Conservation (phyloP, 2,329 filamentous ascomycete species). For the Penicillium brevicompactum region DNA sequence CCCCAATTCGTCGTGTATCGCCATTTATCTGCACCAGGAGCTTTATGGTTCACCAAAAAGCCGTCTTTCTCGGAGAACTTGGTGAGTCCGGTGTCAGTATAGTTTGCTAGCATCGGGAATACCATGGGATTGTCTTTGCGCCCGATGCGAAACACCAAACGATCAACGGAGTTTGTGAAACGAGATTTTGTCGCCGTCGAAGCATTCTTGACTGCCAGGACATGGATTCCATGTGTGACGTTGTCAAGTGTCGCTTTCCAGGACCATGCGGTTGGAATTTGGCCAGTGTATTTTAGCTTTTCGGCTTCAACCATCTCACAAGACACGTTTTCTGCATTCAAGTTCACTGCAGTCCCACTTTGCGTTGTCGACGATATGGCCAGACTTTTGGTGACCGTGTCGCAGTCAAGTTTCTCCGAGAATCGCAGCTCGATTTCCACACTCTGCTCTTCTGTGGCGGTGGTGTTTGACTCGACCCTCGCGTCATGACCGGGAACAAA, state of each 20-base stretch:
- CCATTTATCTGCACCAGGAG: conserved; percentile 63
- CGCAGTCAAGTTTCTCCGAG: conserved; percentile 62
- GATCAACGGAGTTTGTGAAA: conserved; percentile 57
- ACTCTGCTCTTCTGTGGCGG: conserved; percentile 36
- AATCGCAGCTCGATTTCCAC: conserved; percentile 57
- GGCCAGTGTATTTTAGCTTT: conserved; percentile 48
- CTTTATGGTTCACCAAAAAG: conserved; percentile 59
- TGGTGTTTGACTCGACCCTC: conserved; percentile 40
- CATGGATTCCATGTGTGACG: conserved; percentile 39
- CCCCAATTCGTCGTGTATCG: conserved; percentile 67
- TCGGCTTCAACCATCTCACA: conserved; percentile 45
- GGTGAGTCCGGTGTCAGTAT: conserved; percentile 56
- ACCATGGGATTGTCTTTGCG: conserved; percentile 61
- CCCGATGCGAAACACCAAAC: conserved; percentile 65
- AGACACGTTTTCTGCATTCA: conserved; percentile 48
- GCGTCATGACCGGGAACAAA: conserved; percentile 67
- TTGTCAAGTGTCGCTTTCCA: conserved; percentile 60
- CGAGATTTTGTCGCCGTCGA: conserved; percentile 29
- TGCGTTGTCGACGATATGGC: conserved; percentile 57
- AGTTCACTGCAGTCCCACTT: conserved; percentile 43
- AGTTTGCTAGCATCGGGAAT: conserved; percentile 58
- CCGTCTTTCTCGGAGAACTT: conserved; percentile 42
- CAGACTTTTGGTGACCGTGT: conserved; percentile 53
- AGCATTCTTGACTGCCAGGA: background rate
- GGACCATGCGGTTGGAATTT: conserved; percentile 56